Evolutionary conservation across 179 eudicot species (phyloP).

Genomic region (Pouteria campechiana): DNA sequence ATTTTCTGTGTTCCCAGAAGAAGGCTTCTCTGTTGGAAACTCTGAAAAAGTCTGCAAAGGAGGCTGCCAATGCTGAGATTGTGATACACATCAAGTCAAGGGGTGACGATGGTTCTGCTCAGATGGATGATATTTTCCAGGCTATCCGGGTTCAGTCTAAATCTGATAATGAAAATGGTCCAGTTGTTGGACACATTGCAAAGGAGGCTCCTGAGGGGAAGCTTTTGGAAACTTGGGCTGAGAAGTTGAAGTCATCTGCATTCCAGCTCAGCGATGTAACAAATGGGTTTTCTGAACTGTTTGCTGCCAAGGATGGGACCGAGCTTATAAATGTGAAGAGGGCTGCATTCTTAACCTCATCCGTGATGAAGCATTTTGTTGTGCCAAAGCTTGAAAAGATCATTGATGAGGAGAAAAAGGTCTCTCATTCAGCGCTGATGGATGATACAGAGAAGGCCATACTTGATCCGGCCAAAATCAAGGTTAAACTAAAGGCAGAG

Average conservation of each 20-base stretch:
- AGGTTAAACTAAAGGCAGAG: conserved; percentile 70
- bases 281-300: conserved; percentile 60
- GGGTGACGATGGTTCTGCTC: conserved; percentile 39
- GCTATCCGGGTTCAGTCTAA: conserved; percentile 15
- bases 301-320: conserved; percentile 53
- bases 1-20: conserved; percentile 75
- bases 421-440: conserved; percentile 65
- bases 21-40: conserved; percentile 59
- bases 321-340: conserved; percentile 64
- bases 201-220: conserved; percentile 75
- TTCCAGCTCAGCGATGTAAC: conserved; percentile 42
- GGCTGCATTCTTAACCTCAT: conserved; percentile 69
- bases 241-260: conserved; percentile 42
- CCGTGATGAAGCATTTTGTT: conserved; percentile 70
- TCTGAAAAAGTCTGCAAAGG: conserved; percentile 52
- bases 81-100: conserved; percentile 64
- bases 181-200: conserved; percentile 47
- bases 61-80: conserved; percentile 49
- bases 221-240: conserved; percentile 57
- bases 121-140: conserved; percentile 52
- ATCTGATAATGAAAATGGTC: conserved; percentile 17
- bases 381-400: conserved; percentile 77
- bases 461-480: conserved; percentile 45
- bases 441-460: conserved; percentile 77
- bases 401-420: conserved; percentile 83